These are phyloP conservation scores for Bjerkandera adusta DNA, from an alignment of 1,284 basidiomycete genomes.

Conservation along the genomic window DNA sequence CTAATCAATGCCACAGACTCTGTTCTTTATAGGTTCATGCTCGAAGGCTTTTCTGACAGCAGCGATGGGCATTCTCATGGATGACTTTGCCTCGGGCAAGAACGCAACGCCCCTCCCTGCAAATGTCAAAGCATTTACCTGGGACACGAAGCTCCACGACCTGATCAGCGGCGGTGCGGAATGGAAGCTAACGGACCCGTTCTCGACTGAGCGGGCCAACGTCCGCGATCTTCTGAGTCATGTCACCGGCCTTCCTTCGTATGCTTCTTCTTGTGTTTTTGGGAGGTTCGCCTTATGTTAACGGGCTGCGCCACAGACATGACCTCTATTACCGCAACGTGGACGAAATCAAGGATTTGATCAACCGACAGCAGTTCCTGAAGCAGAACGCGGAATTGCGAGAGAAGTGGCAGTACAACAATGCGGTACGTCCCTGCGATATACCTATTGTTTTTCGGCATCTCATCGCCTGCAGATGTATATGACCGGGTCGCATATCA, in stretches of 20 bases:
- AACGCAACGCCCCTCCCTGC: conserved; percentile 36
- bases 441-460: background rate
- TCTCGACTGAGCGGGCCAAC: conserved; percentile 32
- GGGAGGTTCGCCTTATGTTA: background rate
- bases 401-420: conserved; percentile 35
- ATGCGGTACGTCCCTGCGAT: conserved; percentile 27
- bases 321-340: background rate
- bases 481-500: conserved; percentile 26
- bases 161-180: conserved; percentile 35
- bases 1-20: too few species aligned
- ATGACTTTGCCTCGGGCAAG: conserved; percentile 33
- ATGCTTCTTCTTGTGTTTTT: background rate
- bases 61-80: conserved; percentile 38
- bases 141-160: conserved; percentile 34
- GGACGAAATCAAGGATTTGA: conserved; percentile 5
- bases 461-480: conserved; percentile 31
- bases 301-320: conserved; percentile 12
- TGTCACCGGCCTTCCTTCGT: conserved; percentile 35
- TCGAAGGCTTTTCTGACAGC: conserved; percentile 41
- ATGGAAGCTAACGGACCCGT: conserved; percentile 34
- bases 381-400: conserved; percentile 31
- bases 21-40: conserved; percentile 35
- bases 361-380: conserved; percentile 26
- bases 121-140: conserved; percentile 29
- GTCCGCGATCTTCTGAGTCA: conserved; percentile 38